Base-by-base conservation (phyloP, 2,329 filamentous ascomycete genomes). In the Calonectria fujianensis region DNA sequence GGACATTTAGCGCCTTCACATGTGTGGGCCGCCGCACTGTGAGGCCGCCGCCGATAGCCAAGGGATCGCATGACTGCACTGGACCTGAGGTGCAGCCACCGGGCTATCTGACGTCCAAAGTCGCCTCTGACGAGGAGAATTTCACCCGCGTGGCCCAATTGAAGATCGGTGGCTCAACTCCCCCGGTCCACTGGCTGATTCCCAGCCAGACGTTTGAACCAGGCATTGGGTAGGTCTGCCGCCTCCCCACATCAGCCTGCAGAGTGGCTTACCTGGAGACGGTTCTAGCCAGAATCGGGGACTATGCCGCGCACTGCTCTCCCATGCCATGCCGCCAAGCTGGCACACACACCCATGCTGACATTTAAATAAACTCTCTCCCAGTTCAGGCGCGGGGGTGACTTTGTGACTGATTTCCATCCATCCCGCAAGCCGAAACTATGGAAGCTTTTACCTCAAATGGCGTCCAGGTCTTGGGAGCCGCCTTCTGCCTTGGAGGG, bases 221-320 rank as follows among this genome's bases (percentile, higher is more conserved):
- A n/a, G 45, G 24, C 45, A 51, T 51, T 24, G 48, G 48, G n/a
- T 51, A 51, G n/a, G n/a, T 51, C 48, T 51, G 48, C 48, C 48
- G 48, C 48, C 48, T 24, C 48, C 48, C 48, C 48, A 51, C 48
- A 51, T 51, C 5, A 27, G 10, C 48, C n/a, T 51, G 48, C 48
- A 51, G 4, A 20, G 5, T 51, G 48, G 20, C 45, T 48, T 48
- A n/a, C 45, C n/a, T 48, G 45, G 24, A 48, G 45, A 7, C 45
- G 20, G 45, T 48, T 48, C 45, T 48, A 48, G 45, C 45, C 45
- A 48, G 45, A 48, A 48, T n/a, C 9, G 20, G 45, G 20, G 45
- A 27, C 27, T 24, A 51, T 24, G n/a, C 48, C 27, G n/a, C 48
- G n/a, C 48, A 24, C 13, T 51, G 48, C 20, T 51, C 24, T 24